A percentile compares a stretch with the other conserved stretches of the same genome.
These are phyloP conservation scores for Melampsora larici-populina DNA, from an alignment of 1,284 basidiomycete genomes.

Conservation along the genomic window DNA sequence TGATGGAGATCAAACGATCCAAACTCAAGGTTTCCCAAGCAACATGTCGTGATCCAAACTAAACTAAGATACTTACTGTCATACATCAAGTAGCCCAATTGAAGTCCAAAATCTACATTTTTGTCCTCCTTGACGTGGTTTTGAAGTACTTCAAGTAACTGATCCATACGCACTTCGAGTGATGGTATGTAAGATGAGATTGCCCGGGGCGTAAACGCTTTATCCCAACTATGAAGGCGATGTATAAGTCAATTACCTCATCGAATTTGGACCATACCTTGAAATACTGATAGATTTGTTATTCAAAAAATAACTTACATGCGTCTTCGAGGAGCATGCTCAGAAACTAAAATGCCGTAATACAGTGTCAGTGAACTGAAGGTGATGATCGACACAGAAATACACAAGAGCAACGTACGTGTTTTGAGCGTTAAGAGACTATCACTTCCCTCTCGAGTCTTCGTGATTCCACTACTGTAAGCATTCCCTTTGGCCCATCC, in stretches of 20 bases:
- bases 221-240: slow-evolving; percentile 16
- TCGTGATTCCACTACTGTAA: slow-evolving; percentile 34
- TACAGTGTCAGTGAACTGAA: neutral
- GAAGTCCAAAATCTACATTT: slow-evolving; percentile 25
- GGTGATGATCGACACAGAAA: neutral
- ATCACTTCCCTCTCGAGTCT: slow-evolving; percentile 14
- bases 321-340: slow-evolving; percentile 24
- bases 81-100: slow-evolving; percentile 29
- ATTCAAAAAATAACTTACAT: slow-evolving; percentile 9
- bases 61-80: slow-evolving; percentile 13
- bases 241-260: neutral
- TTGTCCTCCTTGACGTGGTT: slow-evolving; percentile 7
- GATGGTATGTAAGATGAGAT: slow-evolving; percentile 21
- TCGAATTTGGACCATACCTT: too few relatives aligned
- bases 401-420: neutral
- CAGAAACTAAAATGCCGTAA: neutral
- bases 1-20: neutral
- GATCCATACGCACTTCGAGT: slow-evolving; percentile 22
- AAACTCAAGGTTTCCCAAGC: neutral
- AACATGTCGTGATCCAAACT: too few relatives aligned
- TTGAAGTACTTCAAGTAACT: slow-evolving; percentile 15
- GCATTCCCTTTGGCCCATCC: slow-evolving; percentile 28
- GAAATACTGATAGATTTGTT: too few relatives aligned
- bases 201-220: slow-evolving; percentile 33
- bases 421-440: slow-evolving; percentile 31